These are phyloP conservation scores for Podaxis rugospora DNA, from an alignment of 768 basidiomycete genomes.

Conservation along the genomic window DNA sequence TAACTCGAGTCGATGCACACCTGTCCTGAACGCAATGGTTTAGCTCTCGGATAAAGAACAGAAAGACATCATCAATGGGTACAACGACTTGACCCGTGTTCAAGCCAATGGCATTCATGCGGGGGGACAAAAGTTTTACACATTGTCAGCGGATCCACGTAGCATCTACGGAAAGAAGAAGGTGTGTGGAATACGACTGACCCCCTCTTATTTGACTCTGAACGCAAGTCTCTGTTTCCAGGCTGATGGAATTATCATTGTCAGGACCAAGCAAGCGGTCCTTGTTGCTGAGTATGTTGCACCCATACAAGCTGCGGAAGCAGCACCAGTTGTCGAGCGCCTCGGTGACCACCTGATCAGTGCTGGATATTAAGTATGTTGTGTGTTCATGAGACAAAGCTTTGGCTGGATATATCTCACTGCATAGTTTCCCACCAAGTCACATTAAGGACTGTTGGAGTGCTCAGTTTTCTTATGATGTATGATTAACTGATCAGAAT, in stretches of 20 bases:
- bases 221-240: slow-evolving; percentile 23
- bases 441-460: not conserved
- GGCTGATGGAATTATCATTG: slow-evolving; percentile 70
- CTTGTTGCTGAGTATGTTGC: slow-evolving; percentile 71
- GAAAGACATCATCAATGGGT: slow-evolving; percentile 46
- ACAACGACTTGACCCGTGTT: slow-evolving; percentile 31
- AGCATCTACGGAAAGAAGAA: slow-evolving; percentile 74
- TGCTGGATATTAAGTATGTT: slow-evolving; percentile 42
- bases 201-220: not conserved
- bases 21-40: not conserved
- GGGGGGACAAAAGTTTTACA: slow-evolving; percentile 72
- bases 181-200: slow-evolving; percentile 37
- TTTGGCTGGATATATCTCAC: not conserved
- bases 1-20: not conserved
- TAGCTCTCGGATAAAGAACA: slow-evolving; percentile 69
- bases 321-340: slow-evolving; percentile 56
- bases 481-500: not conserved
- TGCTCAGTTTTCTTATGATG: not conserved
- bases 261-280: slow-evolving; percentile 83
- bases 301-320: slow-evolving; percentile 64
- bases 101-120: slow-evolving; percentile 62
- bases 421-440: not conserved
- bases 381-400: not conserved
- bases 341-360: slow-evolving; percentile 77
- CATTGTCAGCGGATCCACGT: slow-evolving; percentile 41